Conservation (phyloP, 805 yeast genomes). For the Clavispora carvajalis region DNA sequence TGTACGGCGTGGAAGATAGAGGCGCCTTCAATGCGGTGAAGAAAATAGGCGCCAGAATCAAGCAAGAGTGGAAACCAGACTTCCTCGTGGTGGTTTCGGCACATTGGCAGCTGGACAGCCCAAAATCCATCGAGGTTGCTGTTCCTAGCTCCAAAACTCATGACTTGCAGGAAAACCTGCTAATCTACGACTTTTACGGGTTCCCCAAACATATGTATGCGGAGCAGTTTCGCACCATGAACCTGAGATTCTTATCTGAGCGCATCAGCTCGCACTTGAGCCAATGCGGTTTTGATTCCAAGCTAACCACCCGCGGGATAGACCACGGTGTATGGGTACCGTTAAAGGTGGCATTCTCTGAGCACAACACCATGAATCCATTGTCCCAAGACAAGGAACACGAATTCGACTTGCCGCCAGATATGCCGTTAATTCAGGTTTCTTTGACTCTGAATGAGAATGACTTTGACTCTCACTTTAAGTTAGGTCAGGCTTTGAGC, state of each 20-base stretch:
- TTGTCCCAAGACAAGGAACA: constrained; percentile 19
- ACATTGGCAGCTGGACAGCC: constrained; percentile 60
- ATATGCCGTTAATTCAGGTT: constrained; percentile 47
- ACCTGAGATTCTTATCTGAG: constrained; percentile 39
- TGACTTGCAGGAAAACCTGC: constrained; percentile 39
- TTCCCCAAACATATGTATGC: constrained; percentile 63
- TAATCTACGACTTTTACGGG: constrained; percentile 72
- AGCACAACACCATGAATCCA: constrained; percentile 26
- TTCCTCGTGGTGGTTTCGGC: constrained; percentile 66
- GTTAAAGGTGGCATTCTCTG: constrained; percentile 58
- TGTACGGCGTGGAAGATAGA: constrained; percentile 46
- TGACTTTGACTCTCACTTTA: constrained; percentile 40
- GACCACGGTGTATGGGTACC: constrained; percentile 89
- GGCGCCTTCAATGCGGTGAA: constrained; percentile 57
- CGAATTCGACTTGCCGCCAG: constrained; percentile 29
- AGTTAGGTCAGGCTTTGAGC: constrained; percentile 52
- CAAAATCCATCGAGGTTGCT: constrained; percentile 44
- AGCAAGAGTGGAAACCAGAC: constrained; percentile 51
- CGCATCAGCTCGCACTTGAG: constrained; percentile 39
- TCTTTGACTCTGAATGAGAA: constrained; percentile 38
- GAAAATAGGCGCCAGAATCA: constrained; percentile 48
- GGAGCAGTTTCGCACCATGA: constrained; percentile 53
- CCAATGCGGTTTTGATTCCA: constrained; percentile 39
- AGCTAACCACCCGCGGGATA: constrained; percentile 53
- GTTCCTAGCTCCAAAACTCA: constrained; percentile 28